These are phyloP conservation scores for Neopestalotiopsis sp. DNA, from an alignment of 2,329 filamentous ascomycete species.

Conservation along the genomic window DNA sequence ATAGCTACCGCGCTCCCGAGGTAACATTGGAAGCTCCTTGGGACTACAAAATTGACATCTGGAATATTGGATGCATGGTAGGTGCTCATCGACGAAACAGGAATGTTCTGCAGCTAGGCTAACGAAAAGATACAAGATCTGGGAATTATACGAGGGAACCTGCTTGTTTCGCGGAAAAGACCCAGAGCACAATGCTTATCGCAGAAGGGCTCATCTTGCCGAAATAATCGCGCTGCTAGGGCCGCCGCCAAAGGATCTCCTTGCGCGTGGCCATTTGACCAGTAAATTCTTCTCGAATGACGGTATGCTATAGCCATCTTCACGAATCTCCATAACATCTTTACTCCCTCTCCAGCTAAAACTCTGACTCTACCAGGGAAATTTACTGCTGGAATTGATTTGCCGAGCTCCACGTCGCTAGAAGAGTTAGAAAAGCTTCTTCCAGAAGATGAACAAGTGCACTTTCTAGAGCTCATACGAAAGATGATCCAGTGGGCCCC, in stretches of 20 bases:
- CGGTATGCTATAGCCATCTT: background rate
- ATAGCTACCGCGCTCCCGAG: conserved; percentile 48
- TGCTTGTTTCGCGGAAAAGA: conserved; percentile 49
- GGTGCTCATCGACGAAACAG: conserved; percentile 21
- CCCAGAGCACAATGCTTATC: conserved; percentile 42
- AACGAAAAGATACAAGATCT: conserved; percentile 41
- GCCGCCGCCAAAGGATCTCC: conserved; percentile 41
- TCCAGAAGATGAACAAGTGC: too few species aligned
- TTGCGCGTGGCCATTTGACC: conserved; percentile 21
- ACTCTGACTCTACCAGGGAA: too few species aligned
- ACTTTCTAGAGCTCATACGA: too few species aligned
- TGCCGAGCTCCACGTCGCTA: too few species aligned
- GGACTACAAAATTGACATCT: conserved; percentile 54
- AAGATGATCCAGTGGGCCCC: too few species aligned
- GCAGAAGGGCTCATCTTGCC: conserved; percentile 51
- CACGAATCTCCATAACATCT: too few species aligned
- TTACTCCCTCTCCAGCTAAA: too few species aligned
- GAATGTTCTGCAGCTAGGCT: background rate
- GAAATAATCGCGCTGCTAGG: conserved; percentile 54
- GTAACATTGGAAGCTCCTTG: conserved; percentile 52
- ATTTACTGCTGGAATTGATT: too few species aligned
- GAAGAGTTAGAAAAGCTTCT: too few species aligned
- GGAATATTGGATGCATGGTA: conserved; percentile 57
- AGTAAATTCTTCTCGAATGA: background rate
- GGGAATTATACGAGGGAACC: conserved; percentile 52